Base-by-base conservation (phyloP, 2,329 filamentous ascomycete species). In the Xylariales sp. region DNA sequence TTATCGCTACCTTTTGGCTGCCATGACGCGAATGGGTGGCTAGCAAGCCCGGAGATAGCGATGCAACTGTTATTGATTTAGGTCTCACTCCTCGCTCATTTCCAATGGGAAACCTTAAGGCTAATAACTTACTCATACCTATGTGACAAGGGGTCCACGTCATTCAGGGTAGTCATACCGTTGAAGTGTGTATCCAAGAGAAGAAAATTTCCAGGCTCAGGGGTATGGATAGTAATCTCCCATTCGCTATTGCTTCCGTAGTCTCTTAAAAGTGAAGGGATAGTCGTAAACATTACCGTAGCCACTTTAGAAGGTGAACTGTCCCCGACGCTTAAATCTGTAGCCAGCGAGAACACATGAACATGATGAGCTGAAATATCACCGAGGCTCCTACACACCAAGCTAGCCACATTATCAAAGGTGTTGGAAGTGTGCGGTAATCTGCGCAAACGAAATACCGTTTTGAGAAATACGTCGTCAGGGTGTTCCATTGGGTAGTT, bases 11-110 rank as follows among this genome's bases (percentile, higher is more conserved):
- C 57, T 60, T 70, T 69, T 1, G 69, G 68, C 18, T 74, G 72
- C 73, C 72, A 75, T 9, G 71, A 75, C 28, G 72, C 71, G 36
- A 75, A 72, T 5, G 73, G 72, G 28, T 75, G 72, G 30, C 72
- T 74, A 16, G 62, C 65, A n/a, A 75, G 58, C 8, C 73, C 72
- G 3, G 73, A 71, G 12, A 74, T 69, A 7, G 71, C 73, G 39
- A 75, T 71, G 28, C 70, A 75, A 28, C 70, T 75, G 32, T 30
- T 28, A 32, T n/a, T 3, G 9, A 9, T 56, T 50, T n/a, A 52
- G 23, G 10, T 3, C 9, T 30, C 6, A 0, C 1, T 5, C 3
- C 18, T 14, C 30, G 18, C 18, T 59, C 18, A 18, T n/a, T 7
- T 48, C 23, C 5, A 6, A 28, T 18, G 18, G 3, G 23, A 23